A percentile compares a stretch with the other conserved stretches of the same genome.
Evolutionary conservation across 306 rosid genomes (phyloP).

Genomic region (Fragaria iinumae): DNA sequence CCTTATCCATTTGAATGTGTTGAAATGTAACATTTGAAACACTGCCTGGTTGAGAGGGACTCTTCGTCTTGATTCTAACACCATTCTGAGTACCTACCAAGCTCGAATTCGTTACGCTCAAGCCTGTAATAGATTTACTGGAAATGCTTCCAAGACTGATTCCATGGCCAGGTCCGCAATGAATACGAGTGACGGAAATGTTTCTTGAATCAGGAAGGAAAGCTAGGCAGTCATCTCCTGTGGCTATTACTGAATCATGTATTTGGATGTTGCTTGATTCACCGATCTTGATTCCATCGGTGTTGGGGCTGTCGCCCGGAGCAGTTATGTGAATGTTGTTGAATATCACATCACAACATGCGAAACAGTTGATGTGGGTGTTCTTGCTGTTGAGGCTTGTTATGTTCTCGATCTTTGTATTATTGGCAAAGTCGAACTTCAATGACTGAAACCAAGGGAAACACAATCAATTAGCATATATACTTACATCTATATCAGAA

Average conservation of each 20-base stretch:
- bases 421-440: constrained; percentile 18
- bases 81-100: constrained; percentile 39
- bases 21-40: constrained; percentile 22
- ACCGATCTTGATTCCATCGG: constrained; percentile 27
- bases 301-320: constrained; percentile 31
- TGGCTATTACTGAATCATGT: constrained; percentile 9
- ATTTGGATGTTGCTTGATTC: neutral
- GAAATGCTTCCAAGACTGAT: constrained; percentile 44
- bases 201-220: constrained; percentile 14
- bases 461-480: neutral
- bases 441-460: constrained; percentile 20
- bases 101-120: constrained; percentile 4
- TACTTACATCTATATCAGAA: neutral
- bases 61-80: constrained; percentile 39
- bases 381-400: constrained; percentile 31
- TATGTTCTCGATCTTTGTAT: constrained; percentile 11
- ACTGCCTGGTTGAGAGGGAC: neutral
- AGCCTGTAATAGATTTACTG: neutral
- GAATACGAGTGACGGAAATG: neutral
- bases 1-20: constrained; percentile 15
- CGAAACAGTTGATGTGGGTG: constrained; percentile 21
- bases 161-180: constrained; percentile 45
- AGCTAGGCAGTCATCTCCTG: constrained; percentile 39
- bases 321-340: constrained; percentile 11
- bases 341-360: neutral